Evolutionary conservation across 352 stramenopile genomes (phyloP).

Genomic region (Aphanomyces cochlioides): DNA sequence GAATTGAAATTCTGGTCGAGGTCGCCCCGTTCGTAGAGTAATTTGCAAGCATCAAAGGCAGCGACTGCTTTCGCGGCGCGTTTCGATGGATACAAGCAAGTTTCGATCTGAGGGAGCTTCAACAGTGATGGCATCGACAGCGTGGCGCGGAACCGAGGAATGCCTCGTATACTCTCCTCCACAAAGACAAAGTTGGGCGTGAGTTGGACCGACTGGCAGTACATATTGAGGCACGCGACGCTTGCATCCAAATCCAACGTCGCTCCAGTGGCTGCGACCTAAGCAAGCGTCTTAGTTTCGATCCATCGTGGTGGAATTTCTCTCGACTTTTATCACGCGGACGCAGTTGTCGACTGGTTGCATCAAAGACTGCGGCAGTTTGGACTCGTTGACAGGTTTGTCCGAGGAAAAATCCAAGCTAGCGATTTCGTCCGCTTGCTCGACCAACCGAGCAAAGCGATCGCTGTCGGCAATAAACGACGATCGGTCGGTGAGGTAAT

Average conservation of each 20-base stretch:
- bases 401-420: slow-evolving; percentile 65
- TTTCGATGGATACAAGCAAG: slow-evolving; percentile 52
- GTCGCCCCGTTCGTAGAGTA: slow-evolving; percentile 45
- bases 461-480: slow-evolving; percentile 48
- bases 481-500: slow-evolving; percentile 59
- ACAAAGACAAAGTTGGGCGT: slow-evolving; percentile 30
- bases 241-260: slow-evolving; percentile 71
- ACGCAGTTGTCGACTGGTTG: slow-evolving; percentile 29
- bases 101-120: slow-evolving; percentile 46
- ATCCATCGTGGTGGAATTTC: slow-evolving; percentile 4
- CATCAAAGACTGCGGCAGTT: slow-evolving; percentile 19
- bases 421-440: slow-evolving; percentile 51
- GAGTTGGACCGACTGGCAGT: slow-evolving; percentile 64
- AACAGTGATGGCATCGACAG: slow-evolving; percentile 55
- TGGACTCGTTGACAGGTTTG: slow-evolving; percentile 46
- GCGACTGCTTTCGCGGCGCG: slow-evolving; percentile 50
- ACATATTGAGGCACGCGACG: slow-evolving; percentile 68
- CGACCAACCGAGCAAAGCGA: slow-evolving; percentile 47
- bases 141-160: slow-evolving; percentile 46
- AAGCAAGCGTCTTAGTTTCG: neutral
- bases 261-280: slow-evolving; percentile 54
- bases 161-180: slow-evolving; percentile 35
- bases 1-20: slow-evolving; percentile 71
- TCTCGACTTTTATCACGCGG: slow-evolving; percentile 37
- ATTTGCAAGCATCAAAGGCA: slow-evolving; percentile 54